phyloP scores from a whole-genome alignment of 495 filamentous ascomycete genomes.

The Penicillium cosmopolitanum region DNA sequence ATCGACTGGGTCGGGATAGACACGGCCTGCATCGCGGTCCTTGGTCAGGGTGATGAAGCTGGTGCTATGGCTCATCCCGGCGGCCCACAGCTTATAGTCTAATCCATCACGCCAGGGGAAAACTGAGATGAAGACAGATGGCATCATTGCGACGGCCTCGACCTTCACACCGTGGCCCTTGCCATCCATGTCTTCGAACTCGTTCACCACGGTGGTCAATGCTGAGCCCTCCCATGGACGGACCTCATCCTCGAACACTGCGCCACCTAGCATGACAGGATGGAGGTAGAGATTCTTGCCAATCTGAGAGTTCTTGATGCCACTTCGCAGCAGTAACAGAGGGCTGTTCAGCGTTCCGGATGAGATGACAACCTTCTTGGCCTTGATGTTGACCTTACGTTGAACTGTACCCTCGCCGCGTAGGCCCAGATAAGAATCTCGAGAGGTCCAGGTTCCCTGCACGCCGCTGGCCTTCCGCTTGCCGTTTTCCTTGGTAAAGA shows the following conservation, averaged over 20 bases:
- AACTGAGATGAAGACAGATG: slow-evolving; percentile 56
- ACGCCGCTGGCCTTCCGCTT: slow-evolving; percentile 69
- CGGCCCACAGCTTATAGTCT: slow-evolving; percentile 66
- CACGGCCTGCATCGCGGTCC: slow-evolving; percentile 72
- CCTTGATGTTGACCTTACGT: slow-evolving; percentile 69
- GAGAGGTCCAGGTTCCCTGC: slow-evolving; percentile 71
- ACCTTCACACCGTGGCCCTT: slow-evolving; percentile 84
- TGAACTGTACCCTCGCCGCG: slow-evolving; percentile 49
- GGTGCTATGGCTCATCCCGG: slow-evolving; percentile 64
- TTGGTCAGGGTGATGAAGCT: slow-evolving; percentile 71
- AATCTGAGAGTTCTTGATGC: slow-evolving; percentile 75
- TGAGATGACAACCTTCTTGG: slow-evolving; percentile 81
- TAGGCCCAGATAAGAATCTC: slow-evolving; percentile 63
- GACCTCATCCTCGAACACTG: slow-evolving; percentile 65
- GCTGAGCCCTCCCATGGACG: slow-evolving; percentile 80
- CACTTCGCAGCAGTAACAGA: slow-evolving; percentile 73
- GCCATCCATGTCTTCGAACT: slow-evolving; percentile 82
- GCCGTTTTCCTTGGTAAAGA: slow-evolving; percentile 61
- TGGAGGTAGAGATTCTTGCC: slow-evolving; percentile 85
- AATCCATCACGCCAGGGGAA: slow-evolving; percentile 66
- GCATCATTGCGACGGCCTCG: slow-evolving; percentile 71
- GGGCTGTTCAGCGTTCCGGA: slow-evolving; percentile 76
- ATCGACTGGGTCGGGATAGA: slow-evolving; percentile 73
- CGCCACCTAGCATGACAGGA: slow-evolving; percentile 63
- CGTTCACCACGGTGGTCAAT: slow-evolving; percentile 74